Base-by-base conservation (phyloP, 345 rosid species). In the Orychophragmus violaceus region DNA sequence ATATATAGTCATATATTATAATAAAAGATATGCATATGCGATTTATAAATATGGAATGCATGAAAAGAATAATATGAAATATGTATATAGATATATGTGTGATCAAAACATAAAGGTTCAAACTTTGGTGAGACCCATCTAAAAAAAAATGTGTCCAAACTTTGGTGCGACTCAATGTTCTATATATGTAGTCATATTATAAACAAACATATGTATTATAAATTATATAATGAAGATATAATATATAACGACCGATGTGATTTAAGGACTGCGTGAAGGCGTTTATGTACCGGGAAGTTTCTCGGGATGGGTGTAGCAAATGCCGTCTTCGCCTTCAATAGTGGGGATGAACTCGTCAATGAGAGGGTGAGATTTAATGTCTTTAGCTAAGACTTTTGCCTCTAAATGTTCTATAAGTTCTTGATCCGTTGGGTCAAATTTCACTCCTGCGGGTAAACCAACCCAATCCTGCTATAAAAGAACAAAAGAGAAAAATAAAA, bases 361-460 rank as follows among this genome's bases (percentile, higher is more conserved):
- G 74, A 94, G 75, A 81, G 99, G 96, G 85, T 94, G 99, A 66
- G 99, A 85, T 67, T 83, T 94, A 71, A 83, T 80, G 81, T 88
- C 97, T 71, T 83, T 84, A 39, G 84, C 86, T 76, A 85, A 87
- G 12, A 88, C 99, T 71, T 94, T 87, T 23, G 99, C 97, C 78
- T 88, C 99, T 29, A 94, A 95, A 72, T 94, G 99, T 59, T 94
- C 99, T 77, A 94, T 90, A 75, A 94, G 80, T 73, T 94, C 99
- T 82, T 94, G 99, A 71, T 94, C 99, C 33, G 97, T 94, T 51
- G 99, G 99, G 81, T 94, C 99, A 76, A 94, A 94, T 77, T 94
- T 94, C 80, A 94, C 99, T 62, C 99, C 99, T 55, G 99, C 99
- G 52, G 99, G 99, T 82, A 94, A 84, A 82, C 99, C 99, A 76